phyloP scores from a whole-genome alignment of 140 eudicot species.

The Oenanthe javanica region DNA sequence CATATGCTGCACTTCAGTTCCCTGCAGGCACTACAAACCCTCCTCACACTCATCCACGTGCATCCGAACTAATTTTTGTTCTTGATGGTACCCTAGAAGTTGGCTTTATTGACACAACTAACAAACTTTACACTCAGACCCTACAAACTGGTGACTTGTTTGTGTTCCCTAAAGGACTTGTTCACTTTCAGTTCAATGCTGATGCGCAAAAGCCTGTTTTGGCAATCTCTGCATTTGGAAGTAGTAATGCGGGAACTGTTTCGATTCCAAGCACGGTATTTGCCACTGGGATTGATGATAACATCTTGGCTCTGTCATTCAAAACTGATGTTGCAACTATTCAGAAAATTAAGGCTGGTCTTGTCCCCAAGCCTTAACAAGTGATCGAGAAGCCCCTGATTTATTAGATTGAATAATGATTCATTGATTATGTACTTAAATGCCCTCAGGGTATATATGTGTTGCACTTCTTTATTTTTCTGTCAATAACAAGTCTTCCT shows the following conservation, averaged over 20 bases:
- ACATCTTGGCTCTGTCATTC: constrained; percentile 4
- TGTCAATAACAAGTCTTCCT: background rate
- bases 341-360: constrained; percentile 5
- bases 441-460: background rate
- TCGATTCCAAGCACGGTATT: background rate
- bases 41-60: constrained; percentile 10
- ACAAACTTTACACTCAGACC: constrained; percentile 6
- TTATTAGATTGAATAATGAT: background rate
- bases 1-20: constrained; percentile 1
- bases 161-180: constrained; percentile 5
- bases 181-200: constrained; percentile 4
- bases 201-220: background rate
- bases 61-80: background rate
- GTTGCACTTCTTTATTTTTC: background rate
- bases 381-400: background rate
- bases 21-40: constrained; percentile 2
- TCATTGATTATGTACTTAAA: background rate
- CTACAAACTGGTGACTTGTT: constrained; percentile 9
- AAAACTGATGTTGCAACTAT: constrained; percentile 1
- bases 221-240: constrained; percentile 7
- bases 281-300: background rate
- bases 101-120: background rate
- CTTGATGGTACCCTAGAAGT: constrained; percentile 3
- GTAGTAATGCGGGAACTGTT: background rate
- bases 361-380: background rate